A percentile compares a stretch with the other conserved stretches of the same genome.
Evolutionary conservation across 2,329 filamentous ascomycete genomes (phyloP).

Genomic region (Setomelanomma holmii): DNA sequence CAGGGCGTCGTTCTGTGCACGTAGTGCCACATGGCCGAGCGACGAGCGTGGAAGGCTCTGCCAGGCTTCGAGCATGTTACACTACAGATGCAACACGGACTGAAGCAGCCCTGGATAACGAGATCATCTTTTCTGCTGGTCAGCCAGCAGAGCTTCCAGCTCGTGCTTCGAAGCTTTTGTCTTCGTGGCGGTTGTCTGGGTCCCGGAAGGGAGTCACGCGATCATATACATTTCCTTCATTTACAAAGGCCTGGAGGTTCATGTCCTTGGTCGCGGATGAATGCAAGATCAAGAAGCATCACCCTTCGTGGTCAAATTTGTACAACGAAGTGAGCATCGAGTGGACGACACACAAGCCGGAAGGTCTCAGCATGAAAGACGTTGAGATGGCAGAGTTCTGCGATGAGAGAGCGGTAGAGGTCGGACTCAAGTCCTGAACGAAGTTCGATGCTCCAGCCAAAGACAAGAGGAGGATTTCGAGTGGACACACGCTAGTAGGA

Average conservation of each 20-base stretch:
- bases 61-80: background rate
- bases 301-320: constrained; percentile 44
- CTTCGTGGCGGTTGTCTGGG: constrained; percentile 32
- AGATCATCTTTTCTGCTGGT: constrained; percentile 36
- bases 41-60: constrained; percentile 14
- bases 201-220: constrained; percentile 36
- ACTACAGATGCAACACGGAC: background rate
- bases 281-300: constrained; percentile 41
- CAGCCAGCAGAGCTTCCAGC: constrained; percentile 36
- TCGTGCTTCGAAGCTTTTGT: constrained; percentile 30
- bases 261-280: constrained; percentile 44
- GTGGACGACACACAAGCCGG: constrained; percentile 47
- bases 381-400: constrained; percentile 48
- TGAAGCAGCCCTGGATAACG: background rate
- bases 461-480: background rate
- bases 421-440: constrained; percentile 30
- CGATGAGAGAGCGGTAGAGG: constrained; percentile 32
- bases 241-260: constrained; percentile 42
- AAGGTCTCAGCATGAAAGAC: constrained; percentile 45
- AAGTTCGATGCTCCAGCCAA: background rate
- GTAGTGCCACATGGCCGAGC: background rate
- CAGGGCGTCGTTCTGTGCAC: background rate
- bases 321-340: constrained; percentile 44
- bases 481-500: background rate
- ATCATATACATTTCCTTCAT: constrained; percentile 37